These are phyloP conservation scores for Colletotrichum cuscutae DNA, from an alignment of 2,329 filamentous ascomycete species.

Conservation along the genomic window DNA sequence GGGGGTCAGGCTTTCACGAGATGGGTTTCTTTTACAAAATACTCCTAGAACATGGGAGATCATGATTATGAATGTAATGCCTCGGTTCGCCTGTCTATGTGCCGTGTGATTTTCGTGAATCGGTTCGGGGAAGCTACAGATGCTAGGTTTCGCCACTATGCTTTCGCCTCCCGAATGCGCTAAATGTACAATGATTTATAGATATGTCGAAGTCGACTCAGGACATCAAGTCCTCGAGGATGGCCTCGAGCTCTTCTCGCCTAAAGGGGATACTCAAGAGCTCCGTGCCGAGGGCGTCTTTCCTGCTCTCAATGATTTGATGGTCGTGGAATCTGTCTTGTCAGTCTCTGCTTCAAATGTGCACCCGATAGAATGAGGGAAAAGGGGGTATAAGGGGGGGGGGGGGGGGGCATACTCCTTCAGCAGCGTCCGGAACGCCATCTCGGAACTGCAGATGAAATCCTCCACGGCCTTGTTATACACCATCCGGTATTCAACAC, in stretches of 20 bases:
- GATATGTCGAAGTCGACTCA: neutral
- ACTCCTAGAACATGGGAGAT: constrained; percentile 18
- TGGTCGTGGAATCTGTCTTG: constrained; percentile 87
- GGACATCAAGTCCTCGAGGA: constrained; percentile 78
- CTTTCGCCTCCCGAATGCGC: neutral
- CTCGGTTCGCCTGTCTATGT: neutral
- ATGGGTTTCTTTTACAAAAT: constrained; percentile 13
- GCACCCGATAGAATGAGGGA: neutral
- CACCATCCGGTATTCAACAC: constrained; percentile 88
- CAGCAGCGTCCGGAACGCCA: constrained; percentile 91
- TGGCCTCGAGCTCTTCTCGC: constrained; percentile 87
- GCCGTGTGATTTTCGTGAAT: neutral
- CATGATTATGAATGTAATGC: constrained; percentile 21
- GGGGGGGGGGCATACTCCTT: constrained; percentile 76
- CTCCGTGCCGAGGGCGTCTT: constrained; percentile 87
- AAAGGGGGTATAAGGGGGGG: too few species aligned
- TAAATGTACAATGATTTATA: neutral
- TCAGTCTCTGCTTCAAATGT: neutral
- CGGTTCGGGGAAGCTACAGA: too few species aligned
- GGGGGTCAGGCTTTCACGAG: neutral
- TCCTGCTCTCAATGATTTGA: constrained; percentile 92
- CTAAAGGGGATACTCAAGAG: constrained; percentile 86
- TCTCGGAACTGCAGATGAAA: constrained; percentile 96
- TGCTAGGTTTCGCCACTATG: neutral
- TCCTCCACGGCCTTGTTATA: constrained; percentile 97